These are phyloP conservation scores for Fomitopsis serialis DNA, from an alignment of 768 basidiomycete genomes.

Conservation along the genomic window DNA sequence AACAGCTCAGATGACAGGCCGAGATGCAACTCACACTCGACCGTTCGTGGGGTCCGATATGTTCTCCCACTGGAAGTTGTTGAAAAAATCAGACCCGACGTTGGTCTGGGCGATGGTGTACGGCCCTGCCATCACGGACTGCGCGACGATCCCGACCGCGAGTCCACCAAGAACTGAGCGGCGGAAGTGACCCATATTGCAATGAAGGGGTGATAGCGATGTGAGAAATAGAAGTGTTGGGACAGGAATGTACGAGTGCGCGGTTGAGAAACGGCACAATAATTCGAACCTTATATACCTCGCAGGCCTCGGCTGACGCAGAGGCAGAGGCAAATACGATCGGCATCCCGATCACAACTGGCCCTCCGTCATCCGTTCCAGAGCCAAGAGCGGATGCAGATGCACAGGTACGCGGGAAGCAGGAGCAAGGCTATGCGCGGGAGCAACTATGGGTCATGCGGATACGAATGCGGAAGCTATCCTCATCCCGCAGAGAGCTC, in stretches of 20 bases:
- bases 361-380: too few relatives aligned
- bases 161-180: neutral
- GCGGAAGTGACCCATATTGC: neutral
- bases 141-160: neutral
- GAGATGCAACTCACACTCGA: constrained; percentile 42
- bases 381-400: too few relatives aligned
- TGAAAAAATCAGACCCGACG: constrained; percentile 30
- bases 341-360: too few relatives aligned
- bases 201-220: neutral
- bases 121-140: neutral
- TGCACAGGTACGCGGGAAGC: neutral
- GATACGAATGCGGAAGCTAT: too few relatives aligned
- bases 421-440: neutral
- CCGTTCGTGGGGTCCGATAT: constrained; percentile 56
- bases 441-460: too few relatives aligned
- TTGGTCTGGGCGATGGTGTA: constrained; percentile 1
- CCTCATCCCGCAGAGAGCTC: too few relatives aligned
- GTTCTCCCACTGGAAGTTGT: constrained; percentile 39
- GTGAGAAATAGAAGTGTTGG: neutral
- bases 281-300: too few relatives aligned
- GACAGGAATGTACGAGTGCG: neutral
- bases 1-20: too few relatives aligned
- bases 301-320: too few relatives aligned
- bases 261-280: too few relatives aligned
- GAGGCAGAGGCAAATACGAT: neutral